phyloP scores from a whole-genome alignment of 139 green algal species.

The Mesostigma viride region DNA sequence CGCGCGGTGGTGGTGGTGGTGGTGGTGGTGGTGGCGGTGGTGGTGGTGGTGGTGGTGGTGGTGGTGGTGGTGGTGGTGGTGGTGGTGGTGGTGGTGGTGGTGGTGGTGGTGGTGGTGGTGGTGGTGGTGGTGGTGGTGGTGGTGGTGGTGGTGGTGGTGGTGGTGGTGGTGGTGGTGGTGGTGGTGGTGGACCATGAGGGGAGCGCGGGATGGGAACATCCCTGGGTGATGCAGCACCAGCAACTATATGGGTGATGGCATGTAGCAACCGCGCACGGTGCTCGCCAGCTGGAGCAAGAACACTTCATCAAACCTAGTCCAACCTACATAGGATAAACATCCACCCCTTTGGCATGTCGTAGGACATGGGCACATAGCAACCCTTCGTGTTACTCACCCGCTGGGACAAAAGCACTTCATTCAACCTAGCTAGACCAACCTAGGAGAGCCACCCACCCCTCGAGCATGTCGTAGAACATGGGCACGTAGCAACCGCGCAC shows the following conservation, averaged over 20 bases:
- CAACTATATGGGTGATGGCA: too few relatives aligned
- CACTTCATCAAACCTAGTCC: too few relatives aligned
- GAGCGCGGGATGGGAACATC: too few relatives aligned
- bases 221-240: not conserved
- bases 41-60: slow-evolving; percentile 6
- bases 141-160: slow-evolving; percentile 6
- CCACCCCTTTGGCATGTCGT: too few relatives aligned
- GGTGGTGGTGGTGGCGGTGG: slow-evolving; percentile 9
- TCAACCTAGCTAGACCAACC: too few relatives aligned
- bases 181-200: not conserved
- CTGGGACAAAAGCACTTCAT: too few relatives aligned
- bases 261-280: slow-evolving; percentile 54
- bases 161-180: slow-evolving; percentile 1
- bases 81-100: slow-evolving; percentile 1
- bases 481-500: slow-evolving; percentile 65
- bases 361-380: too few relatives aligned
- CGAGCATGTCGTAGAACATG: slow-evolving; percentile 52
- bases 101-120: slow-evolving; percentile 3
- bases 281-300: slow-evolving; percentile 43
- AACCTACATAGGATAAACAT: too few relatives aligned
- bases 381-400: too few relatives aligned
- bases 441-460: too few relatives aligned
- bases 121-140: not conserved
- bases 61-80: slow-evolving; percentile 4
- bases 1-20: slow-evolving; percentile 12